Percentiles rank a stretch among this genome's conserved stretches.
phyloP scores from a whole-genome alignment of 2,329 filamentous ascomycete species.

The Dactylellina cionopaga region DNA sequence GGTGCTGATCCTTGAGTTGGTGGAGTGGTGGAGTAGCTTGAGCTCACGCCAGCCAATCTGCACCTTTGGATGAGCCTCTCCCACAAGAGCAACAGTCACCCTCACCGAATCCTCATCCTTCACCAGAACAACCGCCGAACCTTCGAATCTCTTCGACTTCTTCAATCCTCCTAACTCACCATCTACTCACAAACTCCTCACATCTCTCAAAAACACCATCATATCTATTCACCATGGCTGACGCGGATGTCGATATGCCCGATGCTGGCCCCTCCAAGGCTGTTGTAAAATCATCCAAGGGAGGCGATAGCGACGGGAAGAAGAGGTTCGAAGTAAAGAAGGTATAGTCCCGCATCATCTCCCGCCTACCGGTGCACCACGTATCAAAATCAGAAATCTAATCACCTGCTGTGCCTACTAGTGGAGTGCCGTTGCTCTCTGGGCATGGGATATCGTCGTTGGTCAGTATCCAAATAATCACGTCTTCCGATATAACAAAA shows the following conservation, averaged over 20 bases:
- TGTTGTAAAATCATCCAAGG: conserved; percentile 68
- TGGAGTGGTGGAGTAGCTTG: conserved; percentile 22
- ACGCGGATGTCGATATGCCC: conserved; percentile 92
- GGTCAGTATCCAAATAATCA: conserved; percentile 30
- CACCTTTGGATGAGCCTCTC: conserved; percentile 50
- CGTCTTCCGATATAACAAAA: background rate
- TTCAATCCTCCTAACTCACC: background rate
- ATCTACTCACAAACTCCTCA: background rate
- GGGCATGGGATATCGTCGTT: conserved; percentile 99
- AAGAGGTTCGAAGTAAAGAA: conserved; percentile 99
- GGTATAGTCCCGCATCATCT: conserved; percentile 66
- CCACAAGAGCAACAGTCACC: conserved; percentile 28
- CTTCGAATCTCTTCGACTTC: conserved; percentile 1
- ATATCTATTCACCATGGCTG: conserved; percentile 26
- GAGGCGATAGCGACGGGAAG: conserved; percentile 72
- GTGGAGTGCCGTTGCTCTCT: conserved; percentile 98
- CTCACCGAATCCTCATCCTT: conserved; percentile 19
- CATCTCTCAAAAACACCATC: background rate
- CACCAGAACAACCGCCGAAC: background rate
- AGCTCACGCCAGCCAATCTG: conserved; percentile 18
- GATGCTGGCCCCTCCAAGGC: conserved; percentile 74
- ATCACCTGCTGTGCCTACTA: conserved; percentile 61
- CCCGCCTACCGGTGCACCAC: background rate
- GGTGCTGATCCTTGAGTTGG: conserved; percentile 15
- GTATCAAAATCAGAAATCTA: conserved; percentile 13